Conservation (phyloP, 176 grass and related monocot species). For the Rhipidocladum racemiflorum region DNA sequence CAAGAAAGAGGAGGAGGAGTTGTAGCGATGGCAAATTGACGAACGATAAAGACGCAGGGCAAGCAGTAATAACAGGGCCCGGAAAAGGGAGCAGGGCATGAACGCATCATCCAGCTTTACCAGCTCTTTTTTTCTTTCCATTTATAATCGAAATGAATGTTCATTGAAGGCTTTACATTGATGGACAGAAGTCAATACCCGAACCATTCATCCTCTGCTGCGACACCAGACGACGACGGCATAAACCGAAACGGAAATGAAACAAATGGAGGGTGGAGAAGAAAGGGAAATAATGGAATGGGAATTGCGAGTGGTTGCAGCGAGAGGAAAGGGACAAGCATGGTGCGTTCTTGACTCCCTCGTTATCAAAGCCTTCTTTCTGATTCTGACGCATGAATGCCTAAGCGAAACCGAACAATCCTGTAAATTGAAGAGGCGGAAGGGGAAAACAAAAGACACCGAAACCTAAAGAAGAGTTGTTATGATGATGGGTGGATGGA, state of each 20-base stretch:
- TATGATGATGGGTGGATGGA: constrained; percentile 19
- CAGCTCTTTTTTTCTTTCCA: constrained; percentile 37
- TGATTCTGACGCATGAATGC: constrained; percentile 22
- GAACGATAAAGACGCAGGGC: background rate
- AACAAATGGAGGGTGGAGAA: background rate
- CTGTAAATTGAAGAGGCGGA: background rate
- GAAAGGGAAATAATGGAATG: background rate
- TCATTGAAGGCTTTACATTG: constrained; percentile 71
- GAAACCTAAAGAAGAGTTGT: constrained; percentile 17
- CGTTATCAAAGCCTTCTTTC: constrained; percentile 35
- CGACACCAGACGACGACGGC: background rate
- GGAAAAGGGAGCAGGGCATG: constrained; percentile 13
- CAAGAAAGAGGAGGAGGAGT: background rate
- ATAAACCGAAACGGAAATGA: background rate
- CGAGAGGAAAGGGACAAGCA: constrained; percentile 62
- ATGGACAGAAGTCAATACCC: constrained; percentile 95
- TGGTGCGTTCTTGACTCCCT: constrained; percentile 99
- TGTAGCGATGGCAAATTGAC: background rate
- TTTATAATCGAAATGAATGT: constrained; percentile 66
- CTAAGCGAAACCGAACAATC: constrained; percentile 20
- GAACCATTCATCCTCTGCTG: constrained; percentile 86
- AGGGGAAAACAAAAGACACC: background rate
- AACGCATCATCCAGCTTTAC: constrained; percentile 30
- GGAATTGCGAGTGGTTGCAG: constrained; percentile 18
- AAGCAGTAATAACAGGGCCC: background rate